Conservation (phyloP, 1,284 basidiomycete species). For the Apiotrichum gracile region DNA sequence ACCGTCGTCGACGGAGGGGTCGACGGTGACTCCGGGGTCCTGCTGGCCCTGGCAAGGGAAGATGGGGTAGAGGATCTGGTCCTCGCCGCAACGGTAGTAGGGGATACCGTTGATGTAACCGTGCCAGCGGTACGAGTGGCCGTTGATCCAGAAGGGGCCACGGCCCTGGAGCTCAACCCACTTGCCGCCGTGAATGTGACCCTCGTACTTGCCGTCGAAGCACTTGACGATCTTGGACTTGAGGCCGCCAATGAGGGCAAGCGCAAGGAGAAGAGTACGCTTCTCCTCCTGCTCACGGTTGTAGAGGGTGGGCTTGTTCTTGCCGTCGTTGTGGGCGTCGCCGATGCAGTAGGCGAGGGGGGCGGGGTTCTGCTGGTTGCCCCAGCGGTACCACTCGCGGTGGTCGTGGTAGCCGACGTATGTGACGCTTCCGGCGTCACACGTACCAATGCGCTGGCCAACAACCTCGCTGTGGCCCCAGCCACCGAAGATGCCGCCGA, state of each 20-base stretch:
- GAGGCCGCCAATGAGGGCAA: neutral
- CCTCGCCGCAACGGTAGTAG: neutral
- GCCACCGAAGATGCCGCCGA: neutral
- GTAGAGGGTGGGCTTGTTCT: neutral
- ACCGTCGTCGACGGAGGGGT: neutral
- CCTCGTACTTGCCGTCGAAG: neutral
- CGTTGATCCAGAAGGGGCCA: neutral
- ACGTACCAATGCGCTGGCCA: neutral
- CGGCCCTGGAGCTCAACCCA: too few relatives aligned
- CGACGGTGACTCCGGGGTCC: neutral
- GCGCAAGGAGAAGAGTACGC: neutral
- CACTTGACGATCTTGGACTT: neutral
- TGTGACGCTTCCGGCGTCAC: neutral
- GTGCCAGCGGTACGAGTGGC: neutral
- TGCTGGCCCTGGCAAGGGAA: neutral
- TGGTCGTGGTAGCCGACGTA: neutral
- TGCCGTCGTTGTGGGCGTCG: neutral
- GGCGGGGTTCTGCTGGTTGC: neutral
- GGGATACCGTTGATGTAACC: neutral
- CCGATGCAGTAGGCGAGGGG: neutral
- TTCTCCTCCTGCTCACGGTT: neutral
- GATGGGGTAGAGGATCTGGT: too few relatives aligned
- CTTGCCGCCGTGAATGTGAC: neutral
- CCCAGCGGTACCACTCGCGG: neutral
- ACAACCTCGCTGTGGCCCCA: neutral